A percentile compares a stretch with the other conserved stretches of the same genome.
Conservation (phyloP, 2,329 filamentous ascomycete genomes). For the Aureobasidium sp. region DNA sequence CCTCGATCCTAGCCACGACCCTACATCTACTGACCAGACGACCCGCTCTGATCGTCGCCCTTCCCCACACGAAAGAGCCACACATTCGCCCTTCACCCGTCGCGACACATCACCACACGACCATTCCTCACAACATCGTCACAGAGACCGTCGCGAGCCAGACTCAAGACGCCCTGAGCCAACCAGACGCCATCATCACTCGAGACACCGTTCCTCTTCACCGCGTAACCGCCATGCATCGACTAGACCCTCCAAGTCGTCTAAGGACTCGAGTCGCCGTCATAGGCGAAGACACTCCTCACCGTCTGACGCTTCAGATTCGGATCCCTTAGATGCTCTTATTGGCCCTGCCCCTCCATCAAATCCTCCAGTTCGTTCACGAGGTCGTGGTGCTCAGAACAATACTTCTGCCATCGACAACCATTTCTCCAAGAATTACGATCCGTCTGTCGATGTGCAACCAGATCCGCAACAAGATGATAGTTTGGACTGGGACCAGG, state of each 20-base stretch:
- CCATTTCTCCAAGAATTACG: conserved; percentile 62
- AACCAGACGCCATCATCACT: background rate
- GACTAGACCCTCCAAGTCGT: background rate
- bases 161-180: background rate
- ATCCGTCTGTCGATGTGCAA: conserved; percentile 41
- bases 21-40: background rate
- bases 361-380: conserved; percentile 37
- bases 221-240: background rate
- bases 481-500: conserved; percentile 65
- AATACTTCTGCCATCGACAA: conserved; percentile 61
- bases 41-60: background rate
- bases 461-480: conserved; percentile 32
- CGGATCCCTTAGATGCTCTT: conserved; percentile 66
- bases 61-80: background rate
- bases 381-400: conserved; percentile 60
- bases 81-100: background rate
- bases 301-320: conserved; percentile 31
- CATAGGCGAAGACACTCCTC: background rate
- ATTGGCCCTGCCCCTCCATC: conserved; percentile 61
- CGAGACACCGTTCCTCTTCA: background rate
- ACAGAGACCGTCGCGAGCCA: background rate
- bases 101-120: background rate
- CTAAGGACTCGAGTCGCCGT: background rate
- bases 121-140: background rate
- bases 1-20: background rate